Conservation (phyloP, 192 early-diverging fungal genomes). For the Backusella morwellensis region DNA sequence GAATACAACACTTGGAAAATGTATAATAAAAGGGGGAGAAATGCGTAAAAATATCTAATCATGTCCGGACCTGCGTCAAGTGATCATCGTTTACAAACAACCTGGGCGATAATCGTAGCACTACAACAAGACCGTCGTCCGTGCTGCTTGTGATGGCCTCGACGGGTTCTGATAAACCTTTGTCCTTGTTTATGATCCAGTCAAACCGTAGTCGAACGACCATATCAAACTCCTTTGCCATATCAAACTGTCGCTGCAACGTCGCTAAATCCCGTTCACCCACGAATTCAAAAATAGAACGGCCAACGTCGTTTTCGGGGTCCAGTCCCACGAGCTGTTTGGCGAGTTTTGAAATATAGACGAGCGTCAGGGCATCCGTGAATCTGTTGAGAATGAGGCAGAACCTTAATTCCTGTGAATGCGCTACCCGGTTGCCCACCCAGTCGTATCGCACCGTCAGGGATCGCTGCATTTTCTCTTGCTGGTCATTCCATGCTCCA, state of each 20-base stretch:
- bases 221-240: constrained; percentile 12
- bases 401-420: constrained; percentile 17
- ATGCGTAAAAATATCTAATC: background rate
- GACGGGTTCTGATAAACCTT: background rate
- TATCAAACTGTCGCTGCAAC: background rate
- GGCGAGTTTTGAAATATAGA: background rate
- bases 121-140: constrained; percentile 24
- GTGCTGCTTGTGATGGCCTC: constrained; percentile 17
- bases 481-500: constrained; percentile 3
- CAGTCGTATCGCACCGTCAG: background rate
- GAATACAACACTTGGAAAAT: background rate
- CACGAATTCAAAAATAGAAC: constrained; percentile 17
- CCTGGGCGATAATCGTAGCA: constrained; percentile 13
- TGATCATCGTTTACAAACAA: background rate
- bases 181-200: constrained; percentile 13
- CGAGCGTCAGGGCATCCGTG: constrained; percentile 1
- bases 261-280: background rate
- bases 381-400: constrained; percentile 23
- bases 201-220: constrained; percentile 21
- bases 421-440: background rate
- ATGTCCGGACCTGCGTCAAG: background rate
- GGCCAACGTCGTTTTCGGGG: background rate
- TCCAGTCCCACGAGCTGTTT: background rate
- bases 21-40: background rate
- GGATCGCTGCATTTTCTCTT: background rate